Evolutionary conservation across 352 stramenopile species (phyloP).

Genomic region (Phytophthora meadii): DNA sequence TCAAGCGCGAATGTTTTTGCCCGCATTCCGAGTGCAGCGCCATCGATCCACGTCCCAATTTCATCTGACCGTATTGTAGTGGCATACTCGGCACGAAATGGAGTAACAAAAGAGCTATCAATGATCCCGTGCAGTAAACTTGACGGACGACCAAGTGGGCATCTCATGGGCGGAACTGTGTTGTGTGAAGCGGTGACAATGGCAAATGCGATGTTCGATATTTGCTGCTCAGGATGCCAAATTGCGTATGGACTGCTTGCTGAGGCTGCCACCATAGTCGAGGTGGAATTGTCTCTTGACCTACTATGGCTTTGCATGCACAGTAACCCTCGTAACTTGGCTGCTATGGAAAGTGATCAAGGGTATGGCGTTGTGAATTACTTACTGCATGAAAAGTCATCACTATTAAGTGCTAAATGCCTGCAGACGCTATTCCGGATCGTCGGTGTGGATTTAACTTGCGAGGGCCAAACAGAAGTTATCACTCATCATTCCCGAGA

Average conservation of each 20-base stretch:
- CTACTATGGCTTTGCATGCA: slow-evolving; percentile 47
- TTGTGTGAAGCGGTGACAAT: slow-evolving; percentile 38
- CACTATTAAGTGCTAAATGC: slow-evolving; percentile 42
- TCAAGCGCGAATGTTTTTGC: slow-evolving; percentile 56
- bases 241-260: slow-evolving; percentile 63
- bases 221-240: slow-evolving; percentile 59
- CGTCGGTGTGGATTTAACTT: slow-evolving; percentile 54
- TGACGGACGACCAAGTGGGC: slow-evolving; percentile 61
- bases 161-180: slow-evolving; percentile 59
- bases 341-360: slow-evolving; percentile 73
- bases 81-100: slow-evolving; percentile 55
- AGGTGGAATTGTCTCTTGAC: slow-evolving; percentile 59
- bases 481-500: slow-evolving; percentile 27
- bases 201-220: slow-evolving; percentile 46
- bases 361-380: slow-evolving; percentile 78
- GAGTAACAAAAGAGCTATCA: slow-evolving; percentile 39
- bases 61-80: slow-evolving; percentile 59
- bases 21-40: slow-evolving; percentile 58
- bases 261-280: slow-evolving; percentile 39
- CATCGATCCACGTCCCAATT: slow-evolving; percentile 58
- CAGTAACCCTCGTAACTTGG: slow-evolving; percentile 49
- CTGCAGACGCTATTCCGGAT: slow-evolving; percentile 62
- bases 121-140: slow-evolving; percentile 57
- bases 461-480: slow-evolving; percentile 5
- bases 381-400: slow-evolving; percentile 65